A percentile compares a stretch with the other conserved stretches of the same genome.
phyloP scores from a whole-genome alignment of 2,329 filamentous ascomycete genomes.

The Clarireedia paspali region DNA sequence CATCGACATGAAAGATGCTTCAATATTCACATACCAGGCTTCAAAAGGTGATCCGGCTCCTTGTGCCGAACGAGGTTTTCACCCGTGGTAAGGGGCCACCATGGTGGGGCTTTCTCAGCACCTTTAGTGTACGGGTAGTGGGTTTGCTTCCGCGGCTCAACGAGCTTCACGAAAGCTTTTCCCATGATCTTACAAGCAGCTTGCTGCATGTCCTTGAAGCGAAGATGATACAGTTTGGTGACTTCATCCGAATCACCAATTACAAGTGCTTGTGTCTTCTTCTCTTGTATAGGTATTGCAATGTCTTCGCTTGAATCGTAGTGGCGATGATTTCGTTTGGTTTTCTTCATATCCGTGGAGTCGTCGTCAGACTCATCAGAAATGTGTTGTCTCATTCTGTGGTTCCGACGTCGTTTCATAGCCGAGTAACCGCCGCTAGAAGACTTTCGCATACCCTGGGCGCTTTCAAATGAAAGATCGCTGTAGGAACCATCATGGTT shows the following conservation, averaged over 20 bases:
- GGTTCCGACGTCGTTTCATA: slow-evolving; percentile 9
- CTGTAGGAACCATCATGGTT: slow-evolving; percentile 15
- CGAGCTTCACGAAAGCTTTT: slow-evolving; percentile 68
- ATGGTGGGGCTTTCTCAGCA: slow-evolving; percentile 53
- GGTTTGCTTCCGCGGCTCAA: slow-evolving; percentile 71
- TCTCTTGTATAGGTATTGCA: slow-evolving; percentile 12
- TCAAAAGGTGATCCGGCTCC: slow-evolving; percentile 67
- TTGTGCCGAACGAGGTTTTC: slow-evolving; percentile 55
- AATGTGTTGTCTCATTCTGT: slow-evolving; percentile 9
- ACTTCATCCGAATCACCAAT: slow-evolving; percentile 48
- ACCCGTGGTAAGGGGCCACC: slow-evolving; percentile 56
- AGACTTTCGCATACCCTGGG: slow-evolving; percentile 11
- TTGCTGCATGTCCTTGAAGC: slow-evolving; percentile 62
- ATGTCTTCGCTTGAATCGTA: slow-evolving; percentile 16
- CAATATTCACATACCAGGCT: slow-evolving; percentile 43
- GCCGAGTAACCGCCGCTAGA: slow-evolving; percentile 14
- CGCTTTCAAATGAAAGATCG: slow-evolving; percentile 16
- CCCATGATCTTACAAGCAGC: slow-evolving; percentile 63
- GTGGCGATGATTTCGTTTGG: slow-evolving; percentile 15
- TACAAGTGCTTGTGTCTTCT: slow-evolving; percentile 32
- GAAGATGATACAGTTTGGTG: slow-evolving; percentile 51
- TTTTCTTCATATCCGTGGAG: slow-evolving; percentile 14
- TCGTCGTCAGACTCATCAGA: slow-evolving; percentile 22
- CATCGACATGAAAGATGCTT: background rate
- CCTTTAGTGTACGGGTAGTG: slow-evolving; percentile 65